Evolutionary conservation across 2,329 filamentous ascomycete species (phyloP), one percentile per base, ranked within the genome.

Genomic region (Epichloe hybrida): DNA sequence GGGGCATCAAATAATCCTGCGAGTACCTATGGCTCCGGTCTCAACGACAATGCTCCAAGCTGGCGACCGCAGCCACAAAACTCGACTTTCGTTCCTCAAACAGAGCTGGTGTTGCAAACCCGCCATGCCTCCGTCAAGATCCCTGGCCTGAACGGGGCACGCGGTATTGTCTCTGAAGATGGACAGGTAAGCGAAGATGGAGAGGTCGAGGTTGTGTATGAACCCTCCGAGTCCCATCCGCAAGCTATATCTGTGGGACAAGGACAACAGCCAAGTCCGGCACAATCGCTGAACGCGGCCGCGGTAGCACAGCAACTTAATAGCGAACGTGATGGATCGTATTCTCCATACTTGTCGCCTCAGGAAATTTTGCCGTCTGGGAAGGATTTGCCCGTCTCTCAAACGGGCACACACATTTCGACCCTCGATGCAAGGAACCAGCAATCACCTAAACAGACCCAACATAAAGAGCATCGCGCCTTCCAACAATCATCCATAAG

Each of bases 181-280:
- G 86, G 85, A 15, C 88, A 94, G 63, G 64, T 93, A 34, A 86
- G 80, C 55, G 87, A 91, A 58, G 77, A 74, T 17, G 50, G 49
- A 40, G 81, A 84, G 57, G 72, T 76, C 46, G 76, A 80, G 47
- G 75, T 80, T 57, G 58, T 75, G 2, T 80, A 80, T 54, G 74
- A 78, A 46, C 71, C 74, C 9, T 52, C 49, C 13, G 55, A 56
- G 15, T 47, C 50, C 17, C 38, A 39, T 9, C 42, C 46, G 17
- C 42, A 46, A 35, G 9, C 34, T 17, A 35, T 15, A 34, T 9
- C 8, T 4, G 9, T n/a, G 8, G 27, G 31, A n/a, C 31, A 27
- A 43, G 27, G 13, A 46, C 40, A 44, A 36, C 34, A 21, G 23
- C 13, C 36, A 38, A 37, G 3, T 11, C 42, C 17, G 9, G n/a